phyloP scores from a whole-genome alignment of 192 early-diverging fungal species.

The Chytriomyces hyalinus region DNA sequence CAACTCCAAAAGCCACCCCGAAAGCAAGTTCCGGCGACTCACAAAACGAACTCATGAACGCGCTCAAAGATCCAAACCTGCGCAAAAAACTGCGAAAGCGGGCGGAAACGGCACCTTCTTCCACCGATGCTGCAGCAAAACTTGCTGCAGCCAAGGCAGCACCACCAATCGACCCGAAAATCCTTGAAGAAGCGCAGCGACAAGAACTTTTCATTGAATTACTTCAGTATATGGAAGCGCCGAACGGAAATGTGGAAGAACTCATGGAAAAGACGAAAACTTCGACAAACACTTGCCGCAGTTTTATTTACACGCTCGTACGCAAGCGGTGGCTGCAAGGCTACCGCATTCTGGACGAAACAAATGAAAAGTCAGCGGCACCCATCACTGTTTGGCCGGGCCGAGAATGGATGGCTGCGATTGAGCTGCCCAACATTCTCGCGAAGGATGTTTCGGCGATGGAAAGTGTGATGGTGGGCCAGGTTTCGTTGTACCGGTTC shows the following conservation, averaged over 20 bases:
- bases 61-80: conserved; percentile 48
- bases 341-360: conserved; percentile 35
- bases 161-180: neutral
- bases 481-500: conserved; percentile 58
- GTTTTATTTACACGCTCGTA: conserved; percentile 60
- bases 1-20: neutral
- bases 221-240: conserved; percentile 64
- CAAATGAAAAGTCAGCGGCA: conserved; percentile 17
- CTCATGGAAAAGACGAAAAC: conserved; percentile 48
- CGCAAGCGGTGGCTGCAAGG: conserved; percentile 53
- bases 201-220: conserved; percentile 58
- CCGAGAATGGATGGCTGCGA: conserved; percentile 51
- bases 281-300: conserved; percentile 49
- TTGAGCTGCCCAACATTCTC: conserved; percentile 47
- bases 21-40: conserved; percentile 20
- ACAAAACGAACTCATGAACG: conserved; percentile 42
- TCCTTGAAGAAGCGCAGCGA: conserved; percentile 33
- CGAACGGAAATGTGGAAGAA: conserved; percentile 59
- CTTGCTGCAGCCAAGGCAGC: neutral
- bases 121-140: neutral
- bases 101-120: neutral
- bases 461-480: conserved; percentile 33
- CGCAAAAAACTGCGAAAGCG: conserved; percentile 47
- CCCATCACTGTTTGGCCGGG: conserved; percentile 54
- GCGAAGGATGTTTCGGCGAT: conserved; percentile 33